Evolutionary conservation across 1,139 yeast species (phyloP).

Genomic region (Candida gigantensis): DNA sequence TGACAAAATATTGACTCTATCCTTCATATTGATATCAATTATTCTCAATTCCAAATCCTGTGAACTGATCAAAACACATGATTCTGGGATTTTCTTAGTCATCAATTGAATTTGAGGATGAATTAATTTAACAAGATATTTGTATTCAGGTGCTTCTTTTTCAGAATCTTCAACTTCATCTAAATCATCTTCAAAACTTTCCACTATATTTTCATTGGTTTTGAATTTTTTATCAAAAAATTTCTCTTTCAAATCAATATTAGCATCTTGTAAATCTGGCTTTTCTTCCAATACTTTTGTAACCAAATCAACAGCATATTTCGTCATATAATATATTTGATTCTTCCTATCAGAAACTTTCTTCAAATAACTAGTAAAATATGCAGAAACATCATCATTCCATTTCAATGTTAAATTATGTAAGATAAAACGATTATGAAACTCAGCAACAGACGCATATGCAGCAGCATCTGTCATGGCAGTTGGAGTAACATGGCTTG

Average conservation of each 20-base stretch:
- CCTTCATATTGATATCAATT: conserved; percentile 53
- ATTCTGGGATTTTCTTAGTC: conserved; percentile 32
- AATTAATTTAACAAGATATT: conserved; percentile 41
- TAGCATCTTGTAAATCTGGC: conserved; percentile 16
- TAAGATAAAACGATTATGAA: conserved; percentile 75
- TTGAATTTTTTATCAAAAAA: conserved; percentile 19
- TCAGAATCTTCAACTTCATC: conserved; percentile 23
- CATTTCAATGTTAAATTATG: conserved; percentile 79
- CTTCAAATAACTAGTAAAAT: conserved; percentile 62
- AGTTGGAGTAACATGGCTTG: conserved; percentile 28
- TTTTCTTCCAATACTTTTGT: conserved; percentile 32
- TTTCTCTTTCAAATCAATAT: conserved; percentile 17
- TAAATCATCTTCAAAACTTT: conserved; percentile 34
- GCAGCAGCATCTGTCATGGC: conserved; percentile 20
- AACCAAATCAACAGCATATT: conserved; percentile 71
- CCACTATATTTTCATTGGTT: conserved; percentile 35
- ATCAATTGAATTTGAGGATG: conserved; percentile 48
- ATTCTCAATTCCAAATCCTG: conserved; percentile 72
- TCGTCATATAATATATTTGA: conserved; percentile 61
- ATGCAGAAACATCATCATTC: conserved; percentile 69
- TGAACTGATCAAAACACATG: conserved; percentile 58
- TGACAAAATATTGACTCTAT: conserved; percentile 45
- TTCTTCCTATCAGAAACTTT: conserved; percentile 58
- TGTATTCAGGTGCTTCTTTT: conserved; percentile 37
- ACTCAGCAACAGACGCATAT: conserved; percentile 30